Evolutionary conservation across 2,329 filamentous ascomycete genomes (phyloP).

Genomic region (Penicillium sp.): DNA sequence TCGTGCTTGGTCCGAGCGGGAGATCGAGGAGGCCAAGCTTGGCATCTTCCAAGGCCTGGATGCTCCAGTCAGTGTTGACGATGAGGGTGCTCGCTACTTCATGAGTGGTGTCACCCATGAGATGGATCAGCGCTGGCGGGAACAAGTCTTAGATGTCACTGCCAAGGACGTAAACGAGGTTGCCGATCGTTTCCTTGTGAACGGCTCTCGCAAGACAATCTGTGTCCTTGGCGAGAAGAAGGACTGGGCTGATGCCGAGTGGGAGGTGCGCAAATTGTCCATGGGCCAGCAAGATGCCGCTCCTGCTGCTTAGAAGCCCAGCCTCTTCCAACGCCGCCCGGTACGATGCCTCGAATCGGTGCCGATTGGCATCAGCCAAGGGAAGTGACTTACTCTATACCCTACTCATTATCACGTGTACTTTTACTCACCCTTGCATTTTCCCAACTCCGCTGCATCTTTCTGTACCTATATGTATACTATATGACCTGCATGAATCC

Average conservation of each 20-base stretch:
- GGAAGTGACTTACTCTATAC: slow-evolving; percentile 17
- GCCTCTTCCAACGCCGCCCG: background rate
- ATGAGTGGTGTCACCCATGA: slow-evolving; percentile 81
- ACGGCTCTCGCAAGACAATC: slow-evolving; percentile 64
- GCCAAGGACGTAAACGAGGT: slow-evolving; percentile 77
- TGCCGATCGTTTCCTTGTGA: slow-evolving; percentile 80
- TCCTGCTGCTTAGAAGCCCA: background rate
- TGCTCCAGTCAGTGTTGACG: slow-evolving; percentile 81
- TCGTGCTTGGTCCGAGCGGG: slow-evolving; percentile 76
- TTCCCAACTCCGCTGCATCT: slow-evolving; percentile 13
- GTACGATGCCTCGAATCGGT: background rate
- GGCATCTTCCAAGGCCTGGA: slow-evolving; percentile 91
- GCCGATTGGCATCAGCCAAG: background rate
- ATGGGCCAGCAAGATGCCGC: slow-evolving; percentile 48
- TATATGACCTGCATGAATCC: slow-evolving; percentile 24
- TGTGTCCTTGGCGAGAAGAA: slow-evolving; percentile 82
- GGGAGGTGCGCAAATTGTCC: slow-evolving; percentile 75
- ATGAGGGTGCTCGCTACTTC: slow-evolving; percentile 86
- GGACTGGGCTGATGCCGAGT: slow-evolving; percentile 71
- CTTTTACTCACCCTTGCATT: slow-evolving; percentile 18
- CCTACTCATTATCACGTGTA: slow-evolving; percentile 21
- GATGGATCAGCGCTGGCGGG: slow-evolving; percentile 83
- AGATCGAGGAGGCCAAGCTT: slow-evolving; percentile 94
- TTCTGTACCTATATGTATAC: slow-evolving; percentile 34
- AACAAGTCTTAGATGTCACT: slow-evolving; percentile 83